Conservation (phyloP, 2,329 filamentous ascomycete genomes). For the Metarhizium humberi region DNA sequence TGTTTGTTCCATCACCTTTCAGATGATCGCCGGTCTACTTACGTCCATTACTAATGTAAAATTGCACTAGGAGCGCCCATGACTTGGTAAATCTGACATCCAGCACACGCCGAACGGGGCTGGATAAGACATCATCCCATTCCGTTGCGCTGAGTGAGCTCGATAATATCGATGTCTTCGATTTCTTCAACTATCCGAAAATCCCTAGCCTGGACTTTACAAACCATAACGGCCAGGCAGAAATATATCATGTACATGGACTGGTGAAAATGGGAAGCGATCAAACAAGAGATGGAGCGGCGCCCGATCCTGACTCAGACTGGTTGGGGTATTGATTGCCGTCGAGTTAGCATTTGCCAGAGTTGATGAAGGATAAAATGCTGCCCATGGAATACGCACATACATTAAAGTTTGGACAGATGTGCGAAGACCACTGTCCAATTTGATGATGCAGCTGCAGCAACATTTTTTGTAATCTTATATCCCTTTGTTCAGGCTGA, state of each 20-base stretch:
- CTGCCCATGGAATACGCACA: neutral
- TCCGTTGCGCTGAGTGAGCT: conserved; percentile 29
- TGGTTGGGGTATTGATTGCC: conserved; percentile 9
- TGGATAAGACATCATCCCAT: conserved; percentile 29
- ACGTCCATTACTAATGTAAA: neutral
- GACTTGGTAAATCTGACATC: conserved; percentile 28
- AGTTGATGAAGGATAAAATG: neutral
- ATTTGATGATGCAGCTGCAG: no score
- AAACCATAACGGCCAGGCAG: conserved; percentile 12
- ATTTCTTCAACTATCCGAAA: conserved; percentile 35
- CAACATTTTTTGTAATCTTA: no score
- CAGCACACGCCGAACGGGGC: conserved; percentile 24
- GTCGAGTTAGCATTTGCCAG: neutral
- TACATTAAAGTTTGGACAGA: neutral
- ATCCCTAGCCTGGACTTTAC: conserved; percentile 12
- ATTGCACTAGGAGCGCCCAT: conserved; percentile 25
- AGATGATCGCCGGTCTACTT: neutral
- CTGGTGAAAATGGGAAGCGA: neutral
- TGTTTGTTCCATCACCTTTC: neutral
- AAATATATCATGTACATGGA: conserved; percentile 13
- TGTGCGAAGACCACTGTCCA: neutral
- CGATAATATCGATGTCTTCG: conserved; percentile 34
- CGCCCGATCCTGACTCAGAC: conserved; percentile 10
- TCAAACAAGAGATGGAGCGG: conserved; percentile 1
- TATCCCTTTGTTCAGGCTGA: no score